Evolutionary conservation across 371 early-diverging fungal species (phyloP), one percentile per base, ranked within the genome.

Genomic region (Haplosporangium sp.): DNA sequence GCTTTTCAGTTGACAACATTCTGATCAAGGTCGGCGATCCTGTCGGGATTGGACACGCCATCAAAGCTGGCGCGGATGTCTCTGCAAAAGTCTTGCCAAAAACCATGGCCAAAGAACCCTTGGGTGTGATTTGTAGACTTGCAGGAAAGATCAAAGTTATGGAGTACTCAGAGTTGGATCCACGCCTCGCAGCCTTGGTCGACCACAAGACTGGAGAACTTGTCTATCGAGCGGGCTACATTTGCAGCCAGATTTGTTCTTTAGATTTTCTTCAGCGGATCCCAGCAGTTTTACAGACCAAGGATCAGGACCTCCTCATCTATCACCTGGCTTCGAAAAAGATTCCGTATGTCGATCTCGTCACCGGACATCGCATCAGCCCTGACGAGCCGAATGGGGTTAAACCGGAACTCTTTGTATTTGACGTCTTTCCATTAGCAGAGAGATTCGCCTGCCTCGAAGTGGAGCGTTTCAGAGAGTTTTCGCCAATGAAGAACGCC

Each of bases 361-460:
- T 70, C 40, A 71, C 86, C 8, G 91, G 90, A 12, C 80, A 83
- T 23, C 43, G 50, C 8, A 69, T 88, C 50, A 48, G 60, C 9
- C 91, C 91, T 4, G 74, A 80, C 11, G 55, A 69, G 6, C 74
- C 82, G 47, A 91, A 93, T 62, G 93, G 92, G 14, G 84, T 92
- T 69, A 94, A 94, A 74, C 80, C 92, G 40, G 94, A 93, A 76
- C 74, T 90, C 41, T 93, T 93, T 69, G 88, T 93, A 20, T 93
- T 93, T 83, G 94, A 93, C 72, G 91, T 92, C n/a, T 86, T 92
- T 66, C 88, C 92, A 2, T 86, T 89, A 67, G 80, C 86, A 21
- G 82, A 89, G 55, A 52, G 83, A 37, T 83, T 93, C 72, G 87
- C 91, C 13, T 91, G 91, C 23, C 74, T 93, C 36, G 90, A 92